A percentile compares a stretch with the other conserved stretches of the same genome.
Evolutionary conservation across 106 monocot species (phyloP).

Genomic region (Chionographis japonica): DNA sequence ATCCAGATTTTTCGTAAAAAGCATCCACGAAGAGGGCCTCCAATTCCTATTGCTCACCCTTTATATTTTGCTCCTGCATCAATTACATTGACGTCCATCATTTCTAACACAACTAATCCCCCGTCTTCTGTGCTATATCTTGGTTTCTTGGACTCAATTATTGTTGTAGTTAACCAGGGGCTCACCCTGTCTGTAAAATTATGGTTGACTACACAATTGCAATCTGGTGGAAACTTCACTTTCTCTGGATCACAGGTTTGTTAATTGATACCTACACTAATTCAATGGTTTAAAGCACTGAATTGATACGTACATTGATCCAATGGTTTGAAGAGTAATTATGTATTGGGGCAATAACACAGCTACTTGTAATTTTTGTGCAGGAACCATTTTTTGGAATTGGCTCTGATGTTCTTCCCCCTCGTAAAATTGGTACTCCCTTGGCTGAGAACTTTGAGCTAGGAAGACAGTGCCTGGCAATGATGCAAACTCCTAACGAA

Average conservation of each 20-base stretch:
- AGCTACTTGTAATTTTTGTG: background rate
- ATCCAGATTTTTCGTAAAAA: slow-evolving; percentile 96
- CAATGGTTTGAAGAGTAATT: background rate
- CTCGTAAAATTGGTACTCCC: slow-evolving; percentile 71
- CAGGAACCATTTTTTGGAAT: slow-evolving; percentile 97
- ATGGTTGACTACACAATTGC: slow-evolving; percentile 88
- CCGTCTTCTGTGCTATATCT: slow-evolving; percentile 69
- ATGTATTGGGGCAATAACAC: background rate
- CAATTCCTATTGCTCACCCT: slow-evolving; percentile 89
- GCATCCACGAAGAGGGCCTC: slow-evolving; percentile 94
- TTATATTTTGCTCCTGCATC: slow-evolving; percentile 95
- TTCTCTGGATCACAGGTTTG: slow-evolving; percentile 95
- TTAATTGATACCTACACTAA: background rate
- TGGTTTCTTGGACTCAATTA: slow-evolving; percentile 59
- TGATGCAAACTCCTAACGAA: slow-evolving; percentile 63
- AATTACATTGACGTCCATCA: slow-evolving; percentile 67
- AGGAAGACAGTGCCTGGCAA: slow-evolving; percentile 67
- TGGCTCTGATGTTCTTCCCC: slow-evolving; percentile 69
- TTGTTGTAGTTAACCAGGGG: slow-evolving; percentile 63
- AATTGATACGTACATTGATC: background rate
- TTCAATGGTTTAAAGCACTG: background rate
- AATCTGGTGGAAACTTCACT: slow-evolving; percentile 91
- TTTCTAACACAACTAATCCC: slow-evolving; percentile 37
- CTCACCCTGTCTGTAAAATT: slow-evolving; percentile 66
- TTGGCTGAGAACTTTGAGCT: slow-evolving; percentile 73